Conservation (phyloP, 2,329 filamentous ascomycete genomes). For the Aspergillus pseudoterreus region DNA sequence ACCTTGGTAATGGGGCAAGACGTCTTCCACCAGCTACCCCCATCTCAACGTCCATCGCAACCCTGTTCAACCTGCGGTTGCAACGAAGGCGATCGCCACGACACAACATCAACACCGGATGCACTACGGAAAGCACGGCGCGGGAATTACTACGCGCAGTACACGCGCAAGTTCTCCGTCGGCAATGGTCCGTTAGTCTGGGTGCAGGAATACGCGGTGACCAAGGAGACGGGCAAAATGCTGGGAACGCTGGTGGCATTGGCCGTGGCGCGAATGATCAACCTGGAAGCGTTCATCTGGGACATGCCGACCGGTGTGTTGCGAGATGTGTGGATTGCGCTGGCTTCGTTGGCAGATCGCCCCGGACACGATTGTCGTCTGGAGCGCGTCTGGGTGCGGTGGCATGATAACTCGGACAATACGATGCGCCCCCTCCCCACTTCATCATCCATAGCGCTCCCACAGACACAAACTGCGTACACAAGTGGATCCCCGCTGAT, state of each 20-base stretch:
- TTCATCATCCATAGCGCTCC: slow-evolving; percentile 14
- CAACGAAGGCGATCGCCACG: slow-evolving; percentile 16
- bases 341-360: slow-evolving; percentile 66
- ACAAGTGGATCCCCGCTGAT: slow-evolving; percentile 34
- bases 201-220: slow-evolving; percentile 78
- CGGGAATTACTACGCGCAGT: slow-evolving; percentile 73
- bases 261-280: slow-evolving; percentile 75
- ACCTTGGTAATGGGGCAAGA: slow-evolving; percentile 73
- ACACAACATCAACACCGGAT: background rate
- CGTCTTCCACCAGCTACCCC: slow-evolving; percentile 52
- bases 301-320: slow-evolving; percentile 85
- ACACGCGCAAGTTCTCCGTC: slow-evolving; percentile 76
- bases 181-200: slow-evolving; percentile 76
- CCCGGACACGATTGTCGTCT: slow-evolving; percentile 62
- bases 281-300: slow-evolving; percentile 79
- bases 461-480: slow-evolving; percentile 16
- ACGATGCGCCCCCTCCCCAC: slow-evolving; percentile 19
- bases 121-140: slow-evolving; percentile 39
- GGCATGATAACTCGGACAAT: slow-evolving; percentile 69
- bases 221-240: slow-evolving; percentile 83
- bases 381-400: slow-evolving; percentile 73
- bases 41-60: slow-evolving; percentile 20
- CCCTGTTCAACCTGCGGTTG: slow-evolving; percentile 31
- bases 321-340: slow-evolving; percentile 74
- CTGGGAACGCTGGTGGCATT: slow-evolving; percentile 77